Percentiles rank a stretch among this genome's conserved stretches.
Conservation (phyloP, 1,139 yeast species). For the Pichia sp. region DNA sequence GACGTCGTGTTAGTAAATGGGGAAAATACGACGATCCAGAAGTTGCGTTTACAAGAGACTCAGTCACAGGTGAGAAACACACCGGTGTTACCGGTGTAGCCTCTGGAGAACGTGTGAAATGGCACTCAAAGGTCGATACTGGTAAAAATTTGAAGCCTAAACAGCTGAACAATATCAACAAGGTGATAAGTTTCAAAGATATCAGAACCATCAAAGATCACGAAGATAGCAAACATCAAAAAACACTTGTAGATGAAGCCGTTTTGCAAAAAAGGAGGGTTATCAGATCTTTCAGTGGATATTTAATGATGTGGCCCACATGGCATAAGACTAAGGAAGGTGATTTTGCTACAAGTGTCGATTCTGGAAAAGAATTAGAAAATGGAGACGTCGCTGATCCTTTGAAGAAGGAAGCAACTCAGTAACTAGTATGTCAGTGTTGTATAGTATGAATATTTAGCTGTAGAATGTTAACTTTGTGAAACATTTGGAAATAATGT, state of each 20-base stretch:
- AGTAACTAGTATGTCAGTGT: too few relatives aligned
- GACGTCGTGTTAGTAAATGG: constrained; percentile 10
- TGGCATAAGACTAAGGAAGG: constrained; percentile 10
- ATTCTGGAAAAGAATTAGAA: neutral
- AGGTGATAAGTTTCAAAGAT: constrained; percentile 9
- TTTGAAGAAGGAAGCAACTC: too few relatives aligned
- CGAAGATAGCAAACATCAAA: constrained; percentile 2
- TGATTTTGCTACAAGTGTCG: constrained; percentile 1
- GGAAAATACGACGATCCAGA: constrained; percentile 2
- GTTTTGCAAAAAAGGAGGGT: constrained; percentile 3
- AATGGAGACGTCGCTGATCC: too few relatives aligned
- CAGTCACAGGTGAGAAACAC: neutral
- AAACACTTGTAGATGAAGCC: constrained; percentile 4
- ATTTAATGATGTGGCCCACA: constrained; percentile 9
- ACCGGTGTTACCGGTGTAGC: neutral
- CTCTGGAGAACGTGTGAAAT: neutral
- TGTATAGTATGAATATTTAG: too few relatives aligned
- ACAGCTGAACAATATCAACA: constrained; percentile 1
- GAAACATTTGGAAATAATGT: too few relatives aligned
- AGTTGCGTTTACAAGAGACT: neutral
- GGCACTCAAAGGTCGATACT: neutral
- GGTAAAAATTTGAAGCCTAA: neutral
- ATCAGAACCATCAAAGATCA: constrained; percentile 9
- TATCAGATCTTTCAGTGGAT: constrained; percentile 13
- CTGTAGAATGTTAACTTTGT: too few relatives aligned